Conservation (phyloP, 306 rosid species). For the Fragaria nilgerrensis region DNA sequence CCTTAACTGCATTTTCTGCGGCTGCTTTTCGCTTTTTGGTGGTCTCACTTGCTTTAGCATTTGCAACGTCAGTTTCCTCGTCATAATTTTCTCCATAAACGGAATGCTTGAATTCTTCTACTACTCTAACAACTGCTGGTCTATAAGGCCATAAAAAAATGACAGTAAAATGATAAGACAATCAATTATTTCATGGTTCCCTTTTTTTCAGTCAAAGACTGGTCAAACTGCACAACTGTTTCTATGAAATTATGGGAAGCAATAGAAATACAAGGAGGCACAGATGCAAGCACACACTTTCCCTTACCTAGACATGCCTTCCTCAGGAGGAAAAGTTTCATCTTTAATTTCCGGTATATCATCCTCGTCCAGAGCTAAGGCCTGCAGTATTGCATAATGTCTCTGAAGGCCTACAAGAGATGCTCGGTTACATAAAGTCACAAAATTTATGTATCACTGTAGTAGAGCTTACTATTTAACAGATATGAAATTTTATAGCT, state of each 20-base stretch:
- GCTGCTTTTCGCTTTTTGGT: constrained; percentile 67
- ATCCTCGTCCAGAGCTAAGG: constrained; percentile 82
- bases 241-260: not conserved
- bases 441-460: not conserved
- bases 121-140: constrained; percentile 61
- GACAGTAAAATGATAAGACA: not conserved
- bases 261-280: constrained; percentile 1
- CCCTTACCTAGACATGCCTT: constrained; percentile 79
- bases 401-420: constrained; percentile 84
- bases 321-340: constrained; percentile 87
- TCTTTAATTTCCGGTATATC: constrained; percentile 81
- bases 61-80: constrained; percentile 35
- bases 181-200: not conserved
- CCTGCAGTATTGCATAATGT: constrained; percentile 83
- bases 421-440: not conserved
- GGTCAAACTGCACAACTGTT: not conserved
- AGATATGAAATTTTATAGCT: not conserved
- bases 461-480: not conserved
- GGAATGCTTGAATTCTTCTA: constrained; percentile 78
- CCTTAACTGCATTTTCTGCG: constrained; percentile 57
- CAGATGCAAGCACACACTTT: not conserved
- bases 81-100: constrained; percentile 79
- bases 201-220: not conserved
- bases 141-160: constrained; percentile 40
- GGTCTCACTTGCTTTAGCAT: constrained; percentile 51